Base-by-base conservation (phyloP, 306 rosid genomes). In the Vigna nakashimae region DNA sequence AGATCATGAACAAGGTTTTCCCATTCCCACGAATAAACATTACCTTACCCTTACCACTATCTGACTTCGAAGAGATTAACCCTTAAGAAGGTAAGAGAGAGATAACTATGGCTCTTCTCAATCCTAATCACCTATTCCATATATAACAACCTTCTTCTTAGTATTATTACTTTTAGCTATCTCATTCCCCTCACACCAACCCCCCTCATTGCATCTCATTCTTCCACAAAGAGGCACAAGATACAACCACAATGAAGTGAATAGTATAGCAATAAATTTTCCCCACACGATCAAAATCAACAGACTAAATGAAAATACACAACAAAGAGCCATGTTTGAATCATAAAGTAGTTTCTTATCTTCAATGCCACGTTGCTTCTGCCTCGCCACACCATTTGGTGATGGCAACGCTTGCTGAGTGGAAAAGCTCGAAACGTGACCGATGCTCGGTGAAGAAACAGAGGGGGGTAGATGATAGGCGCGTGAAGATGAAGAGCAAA, bases 271-370 rank as follows among this genome's bases (percentile, higher is more conserved):
- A 3, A 18, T 18, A 34, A 71, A 3, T 24, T 65, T 85, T 4
- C 86, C 84, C 79, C 86, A 85, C 1, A 82, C 3, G 12, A 79
- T n/a, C 86, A 85, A 70, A 65, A 85, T 9, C 26, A 85, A 24
- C 9, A 85, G 30, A 28, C 74, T 65, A 12, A 82, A 18, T 15
- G 50, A 11, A 56, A 79, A 13, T 52, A 65, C 42, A 8, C 5
- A 70, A 22, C 1, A 60, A 3, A 71, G 9, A 9, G 48, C 45
- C 8, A 6, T 70, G 2, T n/a, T 60, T 16, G 65, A 55, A 75
- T 26, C 16, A 40, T 16, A 3, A 0, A 3, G 3, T 62, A 48
- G 17, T 69, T 78, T 73, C 18, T 42, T 64, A 0, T 69, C 58
- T 53, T 63, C 56, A 48, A 46, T 17, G n/a, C 32, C 26, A 46